A percentile compares a stretch with the other conserved stretches of the same genome.
These are phyloP conservation scores for Penicillium malachiteum DNA, from an alignment of 495 filamentous ascomycete genomes.

Conservation along the genomic window DNA sequence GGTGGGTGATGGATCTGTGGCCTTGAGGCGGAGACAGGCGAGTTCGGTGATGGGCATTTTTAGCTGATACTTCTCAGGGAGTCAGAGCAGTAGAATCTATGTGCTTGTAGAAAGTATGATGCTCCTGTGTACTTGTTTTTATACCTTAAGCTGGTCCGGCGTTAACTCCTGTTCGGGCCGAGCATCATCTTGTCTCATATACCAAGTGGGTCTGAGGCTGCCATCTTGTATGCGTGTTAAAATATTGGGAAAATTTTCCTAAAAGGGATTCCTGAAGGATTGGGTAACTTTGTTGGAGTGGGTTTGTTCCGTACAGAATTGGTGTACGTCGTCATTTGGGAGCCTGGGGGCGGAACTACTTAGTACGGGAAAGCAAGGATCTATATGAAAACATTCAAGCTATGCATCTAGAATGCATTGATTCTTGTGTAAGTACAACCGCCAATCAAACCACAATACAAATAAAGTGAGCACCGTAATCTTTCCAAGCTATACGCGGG, in stretches of 20 bases:
- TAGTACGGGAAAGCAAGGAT: too few relatives aligned
- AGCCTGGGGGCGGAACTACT: neutral
- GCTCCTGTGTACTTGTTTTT: too few relatives aligned
- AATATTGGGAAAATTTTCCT: neutral
- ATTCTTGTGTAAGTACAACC: neutral
- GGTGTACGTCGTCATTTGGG: neutral
- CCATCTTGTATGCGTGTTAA: too few relatives aligned
- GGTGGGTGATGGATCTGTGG: constrained; percentile 14
- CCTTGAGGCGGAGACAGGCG: constrained; percentile 43
- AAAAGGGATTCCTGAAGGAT: neutral
- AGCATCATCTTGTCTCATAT: too few relatives aligned
- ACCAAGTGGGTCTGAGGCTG: too few relatives aligned
- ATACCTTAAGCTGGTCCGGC: too few relatives aligned
- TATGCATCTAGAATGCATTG: neutral
- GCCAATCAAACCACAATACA: neutral
- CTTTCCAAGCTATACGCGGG: neutral
- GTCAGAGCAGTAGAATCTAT: too few relatives aligned
- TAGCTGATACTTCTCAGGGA: neutral
- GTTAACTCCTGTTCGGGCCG: too few relatives aligned
- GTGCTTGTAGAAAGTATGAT: too few relatives aligned
- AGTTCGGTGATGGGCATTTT: constrained; percentile 46
- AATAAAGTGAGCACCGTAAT: neutral
- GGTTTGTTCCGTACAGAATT: neutral
- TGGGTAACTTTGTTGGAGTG: too few relatives aligned
- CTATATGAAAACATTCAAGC: too few relatives aligned